Evolutionary conservation across 2,329 filamentous ascomycete species (phyloP), one percentile per base, ranked within the genome.

Genomic region (Periglandula ipomoeae): DNA sequence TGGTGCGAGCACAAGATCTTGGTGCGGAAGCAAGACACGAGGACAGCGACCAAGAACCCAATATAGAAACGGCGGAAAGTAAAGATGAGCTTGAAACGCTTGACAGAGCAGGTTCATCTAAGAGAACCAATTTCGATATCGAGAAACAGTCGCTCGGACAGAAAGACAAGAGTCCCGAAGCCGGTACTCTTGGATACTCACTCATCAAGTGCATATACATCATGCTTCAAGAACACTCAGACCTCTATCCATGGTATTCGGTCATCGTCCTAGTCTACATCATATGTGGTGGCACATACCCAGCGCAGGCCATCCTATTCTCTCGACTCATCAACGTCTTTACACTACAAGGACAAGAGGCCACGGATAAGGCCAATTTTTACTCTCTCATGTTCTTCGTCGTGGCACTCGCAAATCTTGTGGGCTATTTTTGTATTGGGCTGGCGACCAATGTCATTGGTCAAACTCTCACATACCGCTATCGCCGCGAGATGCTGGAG

Each of bases 371-470:
- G 22, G 72, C 67, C 5, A 71, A 80, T 59, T 78, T 79, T 54
- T 78, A 70, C 59, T 65, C 74, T 0, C 66, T 76, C 44, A 79
- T 80, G 75, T 79, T 79, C 57, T 75, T 78, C 44, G 61, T 78
- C 1, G 61, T 78, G 15, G 76, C 76, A 1, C 58, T 72, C 9
- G 71, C 62, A 3, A 70, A 72, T 27, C 59, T 74, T 1, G 47
- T 75, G 0, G 60, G 66, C 3, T 79, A 78, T n/a, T n/a, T n/a
- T n/a, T n/a, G n/a, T n/a, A n/a, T n/a, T n/a, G n/a, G n/a, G n/a
- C n/a, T n/a, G n/a, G n/a, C n/a, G n/a, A n/a, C n/a, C n/a, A n/a
- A n/a, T n/a, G n/a, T n/a, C n/a, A n/a, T n/a, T n/a, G n/a, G n/a
- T n/a, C n/a, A n/a, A n/a, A n/a, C n/a, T n/a, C n/a, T n/a, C n/a